Evolutionary conservation across 1,284 basidiomycete species (phyloP).

Genomic region (Sporisorium iseilematis-ciliati): DNA sequence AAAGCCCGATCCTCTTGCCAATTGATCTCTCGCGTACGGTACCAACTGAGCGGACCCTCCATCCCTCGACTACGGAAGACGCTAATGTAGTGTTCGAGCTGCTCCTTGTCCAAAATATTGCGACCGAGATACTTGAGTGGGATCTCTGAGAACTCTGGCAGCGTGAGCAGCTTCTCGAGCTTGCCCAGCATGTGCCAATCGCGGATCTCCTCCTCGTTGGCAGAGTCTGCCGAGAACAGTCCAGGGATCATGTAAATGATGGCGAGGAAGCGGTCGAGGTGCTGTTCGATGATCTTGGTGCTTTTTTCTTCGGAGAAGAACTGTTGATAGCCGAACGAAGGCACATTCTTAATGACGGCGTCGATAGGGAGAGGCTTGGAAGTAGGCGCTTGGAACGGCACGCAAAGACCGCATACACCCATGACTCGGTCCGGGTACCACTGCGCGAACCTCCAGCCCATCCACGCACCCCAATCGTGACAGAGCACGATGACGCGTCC

Average conservation of each 20-base stretch:
- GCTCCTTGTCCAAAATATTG: slow-evolving; percentile 34
- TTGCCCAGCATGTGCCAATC: slow-evolving; percentile 51
- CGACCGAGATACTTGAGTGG: slow-evolving; percentile 36
- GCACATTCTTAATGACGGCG: slow-evolving; percentile 38
- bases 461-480: slow-evolving; percentile 63
- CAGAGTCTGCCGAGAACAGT: slow-evolving; percentile 43
- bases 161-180: slow-evolving; percentile 54
- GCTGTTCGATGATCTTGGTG: slow-evolving; percentile 58
- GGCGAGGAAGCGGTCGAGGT: slow-evolving; percentile 54
- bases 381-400: slow-evolving; percentile 50
- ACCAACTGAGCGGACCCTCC: slow-evolving; percentile 64
- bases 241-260: slow-evolving; percentile 55
- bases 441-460: slow-evolving; percentile 56
- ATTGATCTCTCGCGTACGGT: slow-evolving; percentile 57
- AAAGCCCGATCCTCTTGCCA: slow-evolving; percentile 48
- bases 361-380: slow-evolving; percentile 44
- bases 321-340: slow-evolving; percentile 59
- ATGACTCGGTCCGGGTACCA: slow-evolving; percentile 52
- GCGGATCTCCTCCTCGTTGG: slow-evolving; percentile 39
- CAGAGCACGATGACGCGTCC: slow-evolving; percentile 56
- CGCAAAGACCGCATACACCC: slow-evolving; percentile 57
- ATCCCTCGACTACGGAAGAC: slow-evolving; percentile 53
- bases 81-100: slow-evolving; percentile 38
- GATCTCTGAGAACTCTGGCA: slow-evolving; percentile 47
- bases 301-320: slow-evolving; percentile 56